Base-by-base conservation (phyloP, 1,284 basidiomycete species). In the Austroboletus niveus region DNA sequence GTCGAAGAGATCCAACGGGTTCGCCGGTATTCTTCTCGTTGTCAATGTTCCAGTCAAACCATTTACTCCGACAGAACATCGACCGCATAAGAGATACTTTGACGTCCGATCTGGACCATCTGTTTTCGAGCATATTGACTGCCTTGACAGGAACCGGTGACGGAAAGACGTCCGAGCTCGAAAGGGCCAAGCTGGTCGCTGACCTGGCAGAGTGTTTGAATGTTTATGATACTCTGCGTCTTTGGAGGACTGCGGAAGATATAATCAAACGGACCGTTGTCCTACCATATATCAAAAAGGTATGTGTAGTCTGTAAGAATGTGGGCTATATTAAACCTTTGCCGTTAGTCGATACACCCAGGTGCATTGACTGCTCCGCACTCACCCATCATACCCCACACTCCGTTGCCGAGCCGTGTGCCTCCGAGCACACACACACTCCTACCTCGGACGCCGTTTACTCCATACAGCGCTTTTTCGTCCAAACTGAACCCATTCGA, bases 221-320 rank as follows among this genome's bases (percentile, higher is more conserved):
- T 48, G 90, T 89, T 5, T 97, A 97, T 64, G 89, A 94, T 57
- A 71, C 81, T 6, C 75, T 97, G 44, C 81, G 84, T 20, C 79
- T 92, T 12, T 92, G 90, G 89, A 74, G 82, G 58, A 86, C 91
- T 57, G 93, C 93, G 1, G 92, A 94, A 69, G 89, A 92, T 52
- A 84, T 95, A 14, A 73, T 97, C 43, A 75, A 87, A 52, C 74
- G 74, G 49, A 81, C 86, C 42, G 72, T 92, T 30, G 79, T 96
- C 22, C 79, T 81, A 4, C 77, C 76, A 11, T 94, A 92, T 60
- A 80, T 94, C 27, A 85, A 82, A 62, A 88, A 90, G 75, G 90
- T 87, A 48, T 32, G 72, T 32, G 72, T 51, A 9, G 20, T 22
- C 38, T 30, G n/a, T 27, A 14, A 12, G 27, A 45, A 15, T 50